Base-by-base conservation (phyloP, 2,329 filamentous ascomycete genomes). In the Ophiostoma triangulosporum region DNA sequence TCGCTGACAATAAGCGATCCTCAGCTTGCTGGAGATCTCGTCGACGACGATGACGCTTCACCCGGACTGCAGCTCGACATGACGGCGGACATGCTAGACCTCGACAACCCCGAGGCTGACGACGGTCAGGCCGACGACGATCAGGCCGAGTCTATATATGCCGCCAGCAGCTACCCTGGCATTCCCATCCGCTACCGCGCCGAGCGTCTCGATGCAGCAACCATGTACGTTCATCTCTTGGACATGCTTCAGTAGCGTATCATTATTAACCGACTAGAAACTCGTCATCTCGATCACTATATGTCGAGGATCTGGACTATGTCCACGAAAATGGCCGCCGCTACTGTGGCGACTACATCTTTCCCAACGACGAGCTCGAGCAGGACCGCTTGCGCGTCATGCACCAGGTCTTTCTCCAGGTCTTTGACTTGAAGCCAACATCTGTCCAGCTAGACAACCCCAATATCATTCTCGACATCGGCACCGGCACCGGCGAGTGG, bases 291-390 rank as follows among this genome's bases (percentile, higher is more conserved):
- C 63, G 64, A 14, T 65, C 65, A 3, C 46, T 66, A 3, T 66
- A 65, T 38, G 62, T 59, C 48, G 64, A 65, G 6, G 64, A 66
- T 26, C 54, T 65, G 43, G 71, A 80, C 56, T 80, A 76, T 58
- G 67, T 69, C 49, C 71, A 68, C 54, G 76, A 80, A 59, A 78
- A 81, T 60, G 78, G 78, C n/a, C 69, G 77, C 24, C 69, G 77
- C 26, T 81, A 81, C 55, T 77, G 80, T 60, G 69, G 69, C 40
- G 78, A 75, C 11, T 81, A 81, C 60, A 74, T 74, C 53, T 78
- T 80, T 50, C 78, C 78, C 26, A 81, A 80, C 53, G 78, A 81
- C 56, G 77, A 80, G 49, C 65, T 71, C 5, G 78, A 81, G 64
- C 65, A 67, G 54, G 65, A 65, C 24, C 64, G 66, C 3, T 59